Evolutionary conservation across 208 protist genomes (phyloP), one percentile per base, ranked within the genome.

Genomic region (Crithidia fasciculata): DNA sequence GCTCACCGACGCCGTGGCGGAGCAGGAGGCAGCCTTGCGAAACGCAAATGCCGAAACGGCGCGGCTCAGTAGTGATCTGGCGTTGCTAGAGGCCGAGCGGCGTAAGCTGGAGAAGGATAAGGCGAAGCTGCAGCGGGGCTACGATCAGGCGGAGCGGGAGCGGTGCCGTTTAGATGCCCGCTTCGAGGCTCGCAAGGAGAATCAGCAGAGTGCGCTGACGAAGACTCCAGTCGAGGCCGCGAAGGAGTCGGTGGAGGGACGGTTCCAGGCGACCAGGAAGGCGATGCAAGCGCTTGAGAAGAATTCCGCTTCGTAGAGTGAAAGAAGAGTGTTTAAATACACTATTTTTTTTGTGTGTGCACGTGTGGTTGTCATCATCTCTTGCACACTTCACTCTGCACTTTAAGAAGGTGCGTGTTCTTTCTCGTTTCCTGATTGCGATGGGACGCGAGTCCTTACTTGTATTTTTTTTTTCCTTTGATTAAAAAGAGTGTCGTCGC

Each of bases 41-140:
- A 45, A 19, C 3, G 43, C 61, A 4, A 41, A 69, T 13, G 45
- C 12, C n/a, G 19, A 10, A 2, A 41, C 16, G 19, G 43, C 5
- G 8, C 13, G 41, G 2, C 18, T 71, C 9, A 39, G 39, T 9
- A 57, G 36, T 3, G 59, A 67, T 4, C 19, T 77, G 13, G 9
- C 19, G 1, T 2, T 15, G 2, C 40, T 47, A 40, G 15, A 50
- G 18, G 9, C 6, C 28, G 56, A 13, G 19, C 43, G 56, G 57
- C 50, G 49, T 10, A 67, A 80, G 58, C 68, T 80, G 13, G 70
- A 73, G 65, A 57, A 60, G 37, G 85, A 86, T 41, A 80, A 74
- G 37, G 79, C 74, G 8, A 67, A 77, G 54, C 52, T 90, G 18
- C 50, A 54, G 19, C 45, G 53, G n/a, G 74, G 70, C 7, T 84